Conservation (phyloP, 345 rosid genomes). For the Corchorus olitorius region DNA sequence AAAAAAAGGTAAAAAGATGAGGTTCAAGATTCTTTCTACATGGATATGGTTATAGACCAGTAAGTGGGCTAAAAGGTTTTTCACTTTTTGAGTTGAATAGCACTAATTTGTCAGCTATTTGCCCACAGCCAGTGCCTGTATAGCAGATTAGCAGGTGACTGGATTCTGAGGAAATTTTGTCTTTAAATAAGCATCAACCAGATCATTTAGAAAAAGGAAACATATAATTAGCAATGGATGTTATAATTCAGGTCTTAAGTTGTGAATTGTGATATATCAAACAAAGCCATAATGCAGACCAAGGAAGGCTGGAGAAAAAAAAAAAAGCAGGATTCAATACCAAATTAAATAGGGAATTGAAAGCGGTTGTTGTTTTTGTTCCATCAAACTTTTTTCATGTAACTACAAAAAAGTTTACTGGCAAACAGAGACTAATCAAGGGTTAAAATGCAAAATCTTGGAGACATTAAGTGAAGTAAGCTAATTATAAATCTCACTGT, state of each 20-base stretch:
- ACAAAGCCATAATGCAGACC: too few relatives aligned
- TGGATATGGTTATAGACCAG: not conserved
- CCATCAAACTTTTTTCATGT: not conserved
- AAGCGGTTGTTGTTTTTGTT: too few relatives aligned
- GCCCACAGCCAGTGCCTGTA: constrained; percentile 1
- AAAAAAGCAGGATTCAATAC: too few relatives aligned
- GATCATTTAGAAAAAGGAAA: too few relatives aligned
- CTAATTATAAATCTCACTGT: not conserved
- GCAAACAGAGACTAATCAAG: too few relatives aligned
- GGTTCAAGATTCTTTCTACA: not conserved
- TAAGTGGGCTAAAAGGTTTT: not conserved
- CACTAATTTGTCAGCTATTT: constrained; percentile 9
- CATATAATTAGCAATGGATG: too few relatives aligned
- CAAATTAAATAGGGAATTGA: too few relatives aligned
- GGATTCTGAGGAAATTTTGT: too few relatives aligned
- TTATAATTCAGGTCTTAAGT: too few relatives aligned
- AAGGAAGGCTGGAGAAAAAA: too few relatives aligned
- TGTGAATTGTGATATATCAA: too few relatives aligned
- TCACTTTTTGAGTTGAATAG: not conserved
- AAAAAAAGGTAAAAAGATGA: not conserved
- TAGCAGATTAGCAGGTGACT: not conserved
- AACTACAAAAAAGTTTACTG: not conserved
- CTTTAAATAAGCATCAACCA: too few relatives aligned
- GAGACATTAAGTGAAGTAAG: not conserved
- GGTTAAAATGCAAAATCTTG: not conserved